Conservation (phyloP, 2,329 filamentous ascomycete genomes). For the Penicillium sumatraense region DNA sequence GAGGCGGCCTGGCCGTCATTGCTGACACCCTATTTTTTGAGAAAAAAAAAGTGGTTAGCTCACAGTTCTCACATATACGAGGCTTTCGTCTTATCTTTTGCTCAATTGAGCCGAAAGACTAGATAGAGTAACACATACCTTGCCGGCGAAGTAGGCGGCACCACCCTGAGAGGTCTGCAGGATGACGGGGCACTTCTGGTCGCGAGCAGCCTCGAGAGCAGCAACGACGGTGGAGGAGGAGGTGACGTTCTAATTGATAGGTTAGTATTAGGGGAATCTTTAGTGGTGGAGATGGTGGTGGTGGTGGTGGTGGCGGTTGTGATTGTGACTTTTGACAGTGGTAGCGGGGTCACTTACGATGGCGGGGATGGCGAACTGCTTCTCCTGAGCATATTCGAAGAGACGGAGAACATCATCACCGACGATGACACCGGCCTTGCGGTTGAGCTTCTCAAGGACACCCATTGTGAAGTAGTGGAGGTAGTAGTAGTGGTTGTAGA, state of each 20-base stretch:
- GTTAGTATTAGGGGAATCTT: not conserved
- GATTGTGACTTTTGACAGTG: too few species aligned
- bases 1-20: constrained; percentile 86
- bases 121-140: constrained; percentile 59
- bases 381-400: constrained; percentile 87
- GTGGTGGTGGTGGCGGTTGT: not conserved
- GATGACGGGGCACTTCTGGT: constrained; percentile 88
- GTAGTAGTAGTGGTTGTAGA: not conserved
- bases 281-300: not conserved
- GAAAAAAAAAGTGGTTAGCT: not conserved
- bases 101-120: too few species aligned
- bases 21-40: constrained; percentile 65
- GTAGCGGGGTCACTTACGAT: constrained; percentile 55
- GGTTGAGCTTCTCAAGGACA: constrained; percentile 60
- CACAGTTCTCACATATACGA: too few species aligned
- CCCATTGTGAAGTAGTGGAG: constrained; percentile 42
- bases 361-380: constrained; percentile 86
- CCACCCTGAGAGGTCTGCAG: constrained; percentile 93
- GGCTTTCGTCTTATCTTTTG: too few species aligned
- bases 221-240: constrained; percentile 87
- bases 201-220: constrained; percentile 90
- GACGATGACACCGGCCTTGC: constrained; percentile 70
- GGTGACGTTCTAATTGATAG: constrained; percentile 72
- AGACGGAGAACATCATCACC: constrained; percentile 71
- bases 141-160: constrained; percentile 89